Conservation (phyloP, 2,329 filamentous ascomycete genomes). For the Monosporascus ibericus region DNA sequence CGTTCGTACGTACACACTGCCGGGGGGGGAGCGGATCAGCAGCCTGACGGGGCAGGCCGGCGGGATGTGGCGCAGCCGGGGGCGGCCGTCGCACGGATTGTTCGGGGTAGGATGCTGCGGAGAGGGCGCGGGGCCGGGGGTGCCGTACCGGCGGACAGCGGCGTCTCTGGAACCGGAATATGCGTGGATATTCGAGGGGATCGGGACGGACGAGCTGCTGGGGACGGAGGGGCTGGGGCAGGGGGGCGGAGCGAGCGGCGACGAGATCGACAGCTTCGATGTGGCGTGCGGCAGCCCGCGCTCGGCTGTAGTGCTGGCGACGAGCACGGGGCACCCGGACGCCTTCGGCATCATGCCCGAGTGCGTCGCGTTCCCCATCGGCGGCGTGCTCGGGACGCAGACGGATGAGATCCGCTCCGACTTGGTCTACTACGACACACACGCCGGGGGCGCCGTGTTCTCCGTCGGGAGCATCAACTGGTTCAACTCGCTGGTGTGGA, state of each 20-base stretch:
- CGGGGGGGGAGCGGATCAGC: conserved; percentile 23
- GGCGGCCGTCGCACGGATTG: conserved; percentile 24
- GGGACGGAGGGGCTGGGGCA: conserved; percentile 18
- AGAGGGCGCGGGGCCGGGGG: conserved; percentile 21
- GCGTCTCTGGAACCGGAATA: conserved; percentile 1
- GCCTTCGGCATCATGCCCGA: conserved; percentile 17
- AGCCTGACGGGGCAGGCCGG: conserved; percentile 23
- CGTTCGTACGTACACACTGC: conserved; percentile 21
- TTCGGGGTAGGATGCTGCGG: conserved; percentile 26
- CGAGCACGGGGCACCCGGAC: conserved; percentile 16
- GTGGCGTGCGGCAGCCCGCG: conserved; percentile 22
- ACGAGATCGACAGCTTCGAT: conserved; percentile 30
- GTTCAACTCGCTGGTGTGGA: conserved; percentile 16
- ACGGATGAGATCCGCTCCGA: conserved; percentile 15
- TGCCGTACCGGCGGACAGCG: conserved; percentile 13
- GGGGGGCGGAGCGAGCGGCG: conserved; percentile 25
- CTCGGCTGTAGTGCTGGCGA: conserved; percentile 21
- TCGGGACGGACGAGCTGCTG: conserved; percentile 8
- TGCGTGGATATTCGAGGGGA: conserved; percentile 8
- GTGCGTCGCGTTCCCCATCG: conserved; percentile 14
- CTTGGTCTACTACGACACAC: conserved; percentile 16
- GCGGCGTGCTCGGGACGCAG: conserved; percentile 15
- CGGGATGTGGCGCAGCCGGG: conserved; percentile 28
- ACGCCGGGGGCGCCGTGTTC: conserved; percentile 11
- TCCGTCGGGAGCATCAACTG: conserved; percentile 23